phyloP scores from a whole-genome alignment of 345 rosid genomes.

The Pistacia integerrima region DNA sequence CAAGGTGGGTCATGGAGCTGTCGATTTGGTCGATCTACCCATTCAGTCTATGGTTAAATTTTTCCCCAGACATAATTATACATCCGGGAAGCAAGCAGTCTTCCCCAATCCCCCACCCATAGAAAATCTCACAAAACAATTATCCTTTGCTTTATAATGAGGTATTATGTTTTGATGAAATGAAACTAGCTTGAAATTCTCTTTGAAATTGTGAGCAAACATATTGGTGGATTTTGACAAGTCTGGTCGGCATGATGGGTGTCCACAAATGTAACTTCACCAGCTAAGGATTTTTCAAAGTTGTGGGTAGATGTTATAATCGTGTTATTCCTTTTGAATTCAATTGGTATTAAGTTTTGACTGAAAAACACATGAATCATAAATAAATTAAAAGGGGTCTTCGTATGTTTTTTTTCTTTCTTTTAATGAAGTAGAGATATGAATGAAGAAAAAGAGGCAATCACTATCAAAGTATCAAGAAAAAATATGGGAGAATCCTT shows the following conservation, averaged over 20 bases:
- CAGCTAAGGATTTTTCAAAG: slow-evolving; percentile 19
- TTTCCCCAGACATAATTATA: slow-evolving; percentile 25
- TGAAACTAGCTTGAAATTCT: too few relatives aligned
- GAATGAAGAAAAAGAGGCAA: not conserved
- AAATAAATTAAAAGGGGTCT: slow-evolving; percentile 10
- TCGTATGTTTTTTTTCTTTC: not conserved
- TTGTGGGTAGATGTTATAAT: slow-evolving; percentile 14
- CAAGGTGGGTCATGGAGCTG: slow-evolving; percentile 28
- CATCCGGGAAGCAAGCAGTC: slow-evolving; percentile 14
- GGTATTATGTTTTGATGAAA: not conserved
- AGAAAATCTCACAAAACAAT: not conserved
- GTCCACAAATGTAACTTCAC: slow-evolving; percentile 9
- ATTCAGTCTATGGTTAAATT: not conserved
- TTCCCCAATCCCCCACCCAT: slow-evolving; percentile 8
- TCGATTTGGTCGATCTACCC: slow-evolving; percentile 5
- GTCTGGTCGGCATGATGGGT: slow-evolving; percentile 7
- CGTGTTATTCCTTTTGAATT: slow-evolving; percentile 13
- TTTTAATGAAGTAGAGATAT: not conserved
- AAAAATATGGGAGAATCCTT: slow-evolving; percentile 28
- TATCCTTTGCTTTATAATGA: not conserved
- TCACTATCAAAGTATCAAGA: slow-evolving; percentile 30
- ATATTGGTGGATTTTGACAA: not conserved
- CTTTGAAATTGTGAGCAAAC: not conserved
- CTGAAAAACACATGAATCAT: slow-evolving; percentile 22
- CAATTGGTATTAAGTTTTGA: slow-evolving; percentile 24